Percentiles rank a stretch among this genome's conserved stretches.
Evolutionary conservation across 164 flowering plant species (phyloP).

Genomic region (Buxus sempervirens): DNA sequence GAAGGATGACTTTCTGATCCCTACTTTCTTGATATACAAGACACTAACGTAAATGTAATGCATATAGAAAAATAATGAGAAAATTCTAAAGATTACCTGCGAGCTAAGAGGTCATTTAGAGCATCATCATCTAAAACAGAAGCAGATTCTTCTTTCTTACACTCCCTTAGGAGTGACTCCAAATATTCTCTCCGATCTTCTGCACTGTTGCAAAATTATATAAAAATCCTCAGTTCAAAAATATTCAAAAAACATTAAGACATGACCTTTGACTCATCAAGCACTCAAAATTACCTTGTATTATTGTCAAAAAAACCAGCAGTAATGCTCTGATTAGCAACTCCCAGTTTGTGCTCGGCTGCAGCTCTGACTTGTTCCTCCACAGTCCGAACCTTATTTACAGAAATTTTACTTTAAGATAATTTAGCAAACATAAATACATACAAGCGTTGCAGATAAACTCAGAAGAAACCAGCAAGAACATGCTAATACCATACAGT

Average conservation of each 20-base stretch:
- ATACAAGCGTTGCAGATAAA: neutral
- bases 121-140: conserved; percentile 91
- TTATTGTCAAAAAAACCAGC: conserved; percentile 99
- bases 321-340: conserved; percentile 99
- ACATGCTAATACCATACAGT: neutral
- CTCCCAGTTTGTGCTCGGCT: conserved; percentile 99
- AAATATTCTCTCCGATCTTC: conserved; percentile 97
- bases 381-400: conserved; percentile 73
- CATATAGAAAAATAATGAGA: neutral
- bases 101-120: conserved; percentile 82
- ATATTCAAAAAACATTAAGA: neutral
- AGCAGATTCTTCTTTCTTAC: conserved; percentile 94
- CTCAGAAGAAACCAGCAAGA: neutral
- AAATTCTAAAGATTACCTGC: conserved; percentile 57
- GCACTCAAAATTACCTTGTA: conserved; percentile 57
- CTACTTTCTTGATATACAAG: neutral
- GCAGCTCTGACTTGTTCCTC: conserved; percentile 99
- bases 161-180: conserved; percentile 91
- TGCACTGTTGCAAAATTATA: conserved; percentile 54
- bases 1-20: neutral
- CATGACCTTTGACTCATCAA: neutral
- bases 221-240: conserved; percentile 7
- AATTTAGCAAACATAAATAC: neutral
- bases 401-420: conserved; percentile 6
- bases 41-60: neutral